Evolutionary conservation across 441 rosid species (phyloP).

Genomic region (Geranium incanum): DNA sequence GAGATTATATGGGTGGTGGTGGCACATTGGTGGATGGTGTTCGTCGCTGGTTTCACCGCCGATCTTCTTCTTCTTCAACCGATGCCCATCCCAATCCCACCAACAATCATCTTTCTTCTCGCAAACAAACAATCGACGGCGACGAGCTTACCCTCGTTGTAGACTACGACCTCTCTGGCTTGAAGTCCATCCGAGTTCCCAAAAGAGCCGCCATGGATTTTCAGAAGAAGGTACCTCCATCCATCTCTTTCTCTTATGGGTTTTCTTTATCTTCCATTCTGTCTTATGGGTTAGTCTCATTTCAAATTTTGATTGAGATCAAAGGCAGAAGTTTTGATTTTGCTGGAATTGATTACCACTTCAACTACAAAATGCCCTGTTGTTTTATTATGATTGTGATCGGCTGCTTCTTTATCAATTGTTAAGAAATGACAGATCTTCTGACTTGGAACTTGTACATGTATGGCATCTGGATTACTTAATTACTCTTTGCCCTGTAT

Average conservation of each 20-base stretch:
- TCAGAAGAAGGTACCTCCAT: slow-evolving; percentile 53
- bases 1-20: slow-evolving; percentile 50
- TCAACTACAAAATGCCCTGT: too few relatives aligned
- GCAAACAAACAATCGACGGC: not conserved
- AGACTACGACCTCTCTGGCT: slow-evolving; percentile 46
- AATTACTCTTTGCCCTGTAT: too few relatives aligned
- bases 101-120: slow-evolving; percentile 14
- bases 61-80: slow-evolving; percentile 18
- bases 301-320: too few relatives aligned
- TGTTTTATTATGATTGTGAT: too few relatives aligned
- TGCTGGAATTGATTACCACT: too few relatives aligned
- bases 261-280: not conserved
- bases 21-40: slow-evolving; percentile 74
- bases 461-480: too few relatives aligned
- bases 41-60: slow-evolving; percentile 93
- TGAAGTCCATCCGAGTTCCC: slow-evolving; percentile 53
- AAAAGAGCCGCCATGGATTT: slow-evolving; percentile 59
- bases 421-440: too few relatives aligned
- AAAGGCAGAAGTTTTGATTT: too few relatives aligned
- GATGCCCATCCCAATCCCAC: slow-evolving; percentile 21
- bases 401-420: too few relatives aligned
- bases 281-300: too few relatives aligned
- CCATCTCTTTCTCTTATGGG: not conserved
- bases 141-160: slow-evolving; percentile 29
- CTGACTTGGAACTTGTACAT: too few relatives aligned